phyloP scores from a whole-genome alignment of 352 stramenopile species.

The Lagenidium giganteum region DNA sequence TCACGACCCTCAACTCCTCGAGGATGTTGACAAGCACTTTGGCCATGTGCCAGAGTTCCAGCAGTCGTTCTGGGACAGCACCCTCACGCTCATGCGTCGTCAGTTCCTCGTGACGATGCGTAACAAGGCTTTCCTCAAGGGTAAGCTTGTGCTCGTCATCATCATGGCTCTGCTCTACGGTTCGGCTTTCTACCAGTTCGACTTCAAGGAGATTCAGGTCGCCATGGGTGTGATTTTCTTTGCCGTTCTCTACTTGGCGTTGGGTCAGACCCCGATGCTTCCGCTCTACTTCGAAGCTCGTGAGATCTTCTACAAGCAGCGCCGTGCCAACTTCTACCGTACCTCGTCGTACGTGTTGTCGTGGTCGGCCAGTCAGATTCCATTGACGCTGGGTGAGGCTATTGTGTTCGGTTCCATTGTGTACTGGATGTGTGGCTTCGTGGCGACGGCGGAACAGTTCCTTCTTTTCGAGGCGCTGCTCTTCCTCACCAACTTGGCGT shows the following conservation, averaged over 20 bases:
- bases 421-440: slow-evolving; percentile 69
- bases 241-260: slow-evolving; percentile 50
- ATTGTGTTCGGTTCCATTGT: slow-evolving; percentile 64
- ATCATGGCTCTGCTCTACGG: slow-evolving; percentile 30
- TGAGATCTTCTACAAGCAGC: slow-evolving; percentile 66
- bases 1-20: slow-evolving; percentile 85
- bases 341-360: slow-evolving; percentile 57
- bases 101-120: slow-evolving; percentile 47
- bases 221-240: slow-evolving; percentile 68
- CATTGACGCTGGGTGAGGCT: slow-evolving; percentile 37
- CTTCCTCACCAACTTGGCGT: slow-evolving; percentile 31
- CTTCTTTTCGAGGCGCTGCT: slow-evolving; percentile 52
- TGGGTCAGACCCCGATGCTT: slow-evolving; percentile 57
- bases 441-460: slow-evolving; percentile 24
- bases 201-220: slow-evolving; percentile 17
- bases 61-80: slow-evolving; percentile 11
- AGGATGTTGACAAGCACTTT: slow-evolving; percentile 41
- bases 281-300: slow-evolving; percentile 50
- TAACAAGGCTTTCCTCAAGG: slow-evolving; percentile 26
- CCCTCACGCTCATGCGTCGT: slow-evolving; percentile 15
- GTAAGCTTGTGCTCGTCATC: slow-evolving; percentile 20
- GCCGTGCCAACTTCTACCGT: slow-evolving; percentile 62
- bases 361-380: slow-evolving; percentile 18
- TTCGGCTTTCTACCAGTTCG: slow-evolving; percentile 24
- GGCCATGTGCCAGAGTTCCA: slow-evolving; percentile 4